Base-by-base conservation (phyloP, 192 early-diverging fungal species). In the Backusella circina region DNA sequence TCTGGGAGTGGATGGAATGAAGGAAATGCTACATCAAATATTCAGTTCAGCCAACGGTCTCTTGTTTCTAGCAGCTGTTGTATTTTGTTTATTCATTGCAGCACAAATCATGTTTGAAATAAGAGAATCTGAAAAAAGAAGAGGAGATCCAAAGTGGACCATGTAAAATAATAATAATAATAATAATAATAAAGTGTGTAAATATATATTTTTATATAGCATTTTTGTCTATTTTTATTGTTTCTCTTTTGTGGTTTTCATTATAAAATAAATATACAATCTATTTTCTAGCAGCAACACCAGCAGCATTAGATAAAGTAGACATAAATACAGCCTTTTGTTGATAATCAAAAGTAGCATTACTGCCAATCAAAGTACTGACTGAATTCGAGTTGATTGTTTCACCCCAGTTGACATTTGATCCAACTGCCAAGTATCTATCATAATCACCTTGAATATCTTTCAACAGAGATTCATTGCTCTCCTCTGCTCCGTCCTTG, bases 1-100 rank as follows among this genome's bases (percentile, higher is more conserved):
- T 36, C 86, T 98, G 70, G 96, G 96, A 3, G 82, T 96, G 28
- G 96, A 94, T 50, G 95, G 96, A 5, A 90, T 95, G 50, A 84
- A 86, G 70, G 84, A 84, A 54, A 91, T 98, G 88, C 67, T 94
- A n/a, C 77, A 65, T 28, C 84, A 89, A 72, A 87, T 95, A 6
- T 91, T 89, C 65, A 75, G n/a, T 51, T 51, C 44, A 9, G 50
- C 44, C n/a, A 38, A 72, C 7, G 71, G 71, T 50, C 73, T 80
- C 18, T 67, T 77, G 50, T 87, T 87, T 21, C 80, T 93, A 26
- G 67, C 80, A 5, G 70, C 76, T 57, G 83, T 87, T 10, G 85
- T 87, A 15, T 51, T 82, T 0, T 71, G 79, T 30, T 75, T 95
- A 50, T 91, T 92, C 81, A 75, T 87, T 16, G 86, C 86, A 38